Conservation (phyloP, 1,284 basidiomycete species). For the Lentinus polychrous region DNA sequence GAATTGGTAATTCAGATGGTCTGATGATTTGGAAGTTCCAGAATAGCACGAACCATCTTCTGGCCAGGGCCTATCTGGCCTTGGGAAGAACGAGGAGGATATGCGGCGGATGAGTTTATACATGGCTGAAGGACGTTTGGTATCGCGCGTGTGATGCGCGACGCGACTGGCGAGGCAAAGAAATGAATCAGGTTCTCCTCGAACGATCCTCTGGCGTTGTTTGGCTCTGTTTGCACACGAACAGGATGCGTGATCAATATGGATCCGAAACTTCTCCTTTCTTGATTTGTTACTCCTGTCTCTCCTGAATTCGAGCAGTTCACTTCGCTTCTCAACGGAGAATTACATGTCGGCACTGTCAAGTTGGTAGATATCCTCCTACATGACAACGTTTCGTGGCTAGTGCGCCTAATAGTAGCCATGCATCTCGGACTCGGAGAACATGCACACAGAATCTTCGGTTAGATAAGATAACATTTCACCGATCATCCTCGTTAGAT, state of each 20-base stretch:
- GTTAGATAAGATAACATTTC: slow-evolving; percentile 4
- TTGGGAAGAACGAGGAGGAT: slow-evolving; percentile 61
- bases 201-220: too few species aligned
- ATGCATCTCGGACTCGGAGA: neutral
- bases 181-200: too few species aligned
- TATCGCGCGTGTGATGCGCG: neutral
- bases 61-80: slow-evolving; percentile 65
- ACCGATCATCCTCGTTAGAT: neutral
- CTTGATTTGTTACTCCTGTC: too few species aligned
- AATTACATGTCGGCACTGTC: too few species aligned
- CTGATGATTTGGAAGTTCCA: slow-evolving; percentile 13
- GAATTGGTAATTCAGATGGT: slow-evolving; percentile 17
- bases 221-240: too few species aligned
- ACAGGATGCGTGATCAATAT: neutral
- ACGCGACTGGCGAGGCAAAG: neutral
- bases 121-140: slow-evolving; percentile 33
- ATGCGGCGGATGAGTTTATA: slow-evolving; percentile 66
- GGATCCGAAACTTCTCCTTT: neutral
- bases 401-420: too few species aligned
- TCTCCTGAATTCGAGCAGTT: too few species aligned
- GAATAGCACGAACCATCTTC: slow-evolving; percentile 55
- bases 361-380: too few species aligned
- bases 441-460: neutral
- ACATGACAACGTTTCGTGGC: too few species aligned
- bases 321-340: too few species aligned